Percentiles rank a stretch among this genome's conserved stretches.
Conservation (phyloP, 129 eudicot species). For the Heracleum sosnowskyi region DNA sequence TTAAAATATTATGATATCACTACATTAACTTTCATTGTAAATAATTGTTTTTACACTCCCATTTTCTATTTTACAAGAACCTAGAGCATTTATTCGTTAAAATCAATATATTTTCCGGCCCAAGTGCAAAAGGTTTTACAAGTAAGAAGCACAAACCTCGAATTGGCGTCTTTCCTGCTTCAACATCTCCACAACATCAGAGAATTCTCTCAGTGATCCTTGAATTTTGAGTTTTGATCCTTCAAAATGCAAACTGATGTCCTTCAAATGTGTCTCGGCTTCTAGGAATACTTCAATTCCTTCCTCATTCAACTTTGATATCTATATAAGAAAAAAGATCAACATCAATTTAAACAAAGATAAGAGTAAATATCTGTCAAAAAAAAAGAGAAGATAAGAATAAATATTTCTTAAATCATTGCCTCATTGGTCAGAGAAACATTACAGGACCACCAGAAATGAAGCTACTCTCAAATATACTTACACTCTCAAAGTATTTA, state of each 20-base stretch:
- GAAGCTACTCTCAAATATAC: slow-evolving; percentile 12
- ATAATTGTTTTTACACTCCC: not conserved
- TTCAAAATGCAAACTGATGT: slow-evolving; percentile 31
- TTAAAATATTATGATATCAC: not conserved
- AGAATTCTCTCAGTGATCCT: slow-evolving; percentile 50
- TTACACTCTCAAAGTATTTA: slow-evolving; percentile 58
- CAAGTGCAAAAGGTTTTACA: not conserved
- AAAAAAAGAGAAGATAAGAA: too few relatives aligned
- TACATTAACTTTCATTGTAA: not conserved
- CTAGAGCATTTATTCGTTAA: not conserved
- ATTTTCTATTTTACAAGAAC: not conserved
- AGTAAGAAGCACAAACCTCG: slow-evolving; percentile 32
- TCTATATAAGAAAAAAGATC: slow-evolving; percentile 2
- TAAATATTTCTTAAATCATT: not conserved
- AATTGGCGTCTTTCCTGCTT: slow-evolving; percentile 52
- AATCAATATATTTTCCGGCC: not conserved
- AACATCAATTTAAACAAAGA: not conserved
- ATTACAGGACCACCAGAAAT: not conserved
- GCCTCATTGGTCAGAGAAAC: not conserved
- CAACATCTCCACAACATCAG: slow-evolving; percentile 59
- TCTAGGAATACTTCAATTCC: slow-evolving; percentile 56
- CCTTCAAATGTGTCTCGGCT: slow-evolving; percentile 46
- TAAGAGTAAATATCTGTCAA: not conserved
- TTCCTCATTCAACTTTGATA: slow-evolving; percentile 41
- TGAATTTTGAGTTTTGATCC: slow-evolving; percentile 44